Percentiles rank a stretch among this genome's conserved stretches.
These are phyloP conservation scores for Dioszegia aurantiaca DNA, from an alignment of 768 basidiomycete species.

Conservation along the genomic window DNA sequence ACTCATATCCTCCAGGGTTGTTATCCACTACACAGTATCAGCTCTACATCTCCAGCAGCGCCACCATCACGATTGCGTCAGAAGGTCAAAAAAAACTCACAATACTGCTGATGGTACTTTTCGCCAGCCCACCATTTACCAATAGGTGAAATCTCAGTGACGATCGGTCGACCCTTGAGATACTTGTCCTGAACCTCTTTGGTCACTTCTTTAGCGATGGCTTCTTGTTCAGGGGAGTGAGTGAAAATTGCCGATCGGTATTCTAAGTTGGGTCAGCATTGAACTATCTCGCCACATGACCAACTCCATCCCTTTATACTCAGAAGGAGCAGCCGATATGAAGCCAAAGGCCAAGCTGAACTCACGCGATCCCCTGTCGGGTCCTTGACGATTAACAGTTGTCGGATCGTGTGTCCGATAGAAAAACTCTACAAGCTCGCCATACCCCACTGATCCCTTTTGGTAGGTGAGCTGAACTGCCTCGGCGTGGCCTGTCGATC, in stretches of 20 bases:
- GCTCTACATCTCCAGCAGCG: background rate
- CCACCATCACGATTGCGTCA: too few species aligned
- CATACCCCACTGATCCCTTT: constrained; percentile 71
- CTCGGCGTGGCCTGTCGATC: constrained; percentile 83
- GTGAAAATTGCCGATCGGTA: constrained; percentile 93
- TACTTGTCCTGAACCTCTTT: constrained; percentile 79
- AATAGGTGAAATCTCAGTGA: constrained; percentile 69
- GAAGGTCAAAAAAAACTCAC: constrained; percentile 21
- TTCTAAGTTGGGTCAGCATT: constrained; percentile 56
- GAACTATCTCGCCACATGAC: too few species aligned
- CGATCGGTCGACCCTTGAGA: constrained; percentile 68
- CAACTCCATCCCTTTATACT: background rate
- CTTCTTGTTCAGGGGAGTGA: constrained; percentile 67
- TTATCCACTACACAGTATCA: constrained; percentile 57
- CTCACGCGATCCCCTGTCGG: constrained; percentile 71
- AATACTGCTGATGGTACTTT: constrained; percentile 61
- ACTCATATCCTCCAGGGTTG: constrained; percentile 86
- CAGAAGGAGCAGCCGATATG: background rate
- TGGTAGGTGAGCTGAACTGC: constrained; percentile 83
- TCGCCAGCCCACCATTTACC: constrained; percentile 67
- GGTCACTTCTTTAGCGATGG: constrained; percentile 72
- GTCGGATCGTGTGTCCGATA: constrained; percentile 94
- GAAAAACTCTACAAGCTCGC: constrained; percentile 91
- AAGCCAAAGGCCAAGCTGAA: constrained; percentile 7
- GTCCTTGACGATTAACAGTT: constrained; percentile 73